Evolutionary conservation across 306 rosid genomes (phyloP), one percentile per base, ranked within the genome.

Genomic region (Trifolium fragiferum): DNA sequence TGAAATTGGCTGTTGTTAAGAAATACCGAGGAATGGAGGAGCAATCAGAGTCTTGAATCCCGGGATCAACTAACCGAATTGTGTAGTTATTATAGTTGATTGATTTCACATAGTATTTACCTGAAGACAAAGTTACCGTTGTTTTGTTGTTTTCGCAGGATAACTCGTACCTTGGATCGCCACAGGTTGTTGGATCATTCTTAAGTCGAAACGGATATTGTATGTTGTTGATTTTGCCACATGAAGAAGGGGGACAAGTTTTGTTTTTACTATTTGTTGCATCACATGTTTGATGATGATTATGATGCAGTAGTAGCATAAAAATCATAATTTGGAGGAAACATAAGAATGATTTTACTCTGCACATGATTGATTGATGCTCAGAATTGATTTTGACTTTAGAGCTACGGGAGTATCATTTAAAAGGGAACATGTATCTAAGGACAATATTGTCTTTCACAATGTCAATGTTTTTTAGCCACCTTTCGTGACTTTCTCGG

Each of bases 21-120:
- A 78, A 74, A 53, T 70, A 70, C 8, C 20, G 66, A 38, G 83
- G 83, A 6, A 74, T 4, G 63, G 72, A 50, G 66, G 77, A 82
- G 75, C 65, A 63, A 37, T 67, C 16, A 0, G 0, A 13, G 12
- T 74, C 51, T 15, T 51, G 37, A 55, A 69, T 46, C 1, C 5
- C 47, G 0, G 71, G 51, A 59, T 82, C 83, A 0, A 63, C 74
- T 0, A 82, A 2, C 11, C 80, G 41, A 51, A 82, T 64, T 10
- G 83, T 82, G 83, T n/a, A 74, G 35, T 74, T 74, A 0, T 13
- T 7, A 68, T 82, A 82, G 30, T 70, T 38, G 44, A 85, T 82
- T 25, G 64, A 80, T 50, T 73, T 1, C 2, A 86, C 83, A 7
- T 70, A n/a, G 71, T 66, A 86, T 16, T 30, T 66, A 41, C 44